phyloP scores from a whole-genome alignment of 371 early-diverging fungal species.

The Saksenaea oblongispora region DNA sequence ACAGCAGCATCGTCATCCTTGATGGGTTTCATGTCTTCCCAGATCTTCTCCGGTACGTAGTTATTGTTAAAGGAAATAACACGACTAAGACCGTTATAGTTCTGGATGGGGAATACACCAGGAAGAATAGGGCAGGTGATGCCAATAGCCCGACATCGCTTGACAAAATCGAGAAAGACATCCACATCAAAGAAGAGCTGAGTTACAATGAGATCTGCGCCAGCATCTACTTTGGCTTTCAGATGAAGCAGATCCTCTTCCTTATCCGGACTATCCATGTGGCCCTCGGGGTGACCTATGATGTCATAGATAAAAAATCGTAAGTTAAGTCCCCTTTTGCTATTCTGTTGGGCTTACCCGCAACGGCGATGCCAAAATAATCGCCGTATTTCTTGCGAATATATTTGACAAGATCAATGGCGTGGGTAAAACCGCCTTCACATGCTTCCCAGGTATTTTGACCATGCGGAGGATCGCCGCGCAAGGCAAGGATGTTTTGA shows the following conservation, averaged over 20 bases:
- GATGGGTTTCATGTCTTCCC: conserved; percentile 86
- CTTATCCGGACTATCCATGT: conserved; percentile 69
- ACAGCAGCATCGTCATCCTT: conserved; percentile 96
- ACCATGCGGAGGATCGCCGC: conserved; percentile 94
- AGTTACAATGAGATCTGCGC: conserved; percentile 91
- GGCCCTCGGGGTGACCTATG: conserved; percentile 87
- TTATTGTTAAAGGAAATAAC: conserved; percentile 88
- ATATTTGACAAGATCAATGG: conserved; percentile 85
- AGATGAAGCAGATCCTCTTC: conserved; percentile 78
- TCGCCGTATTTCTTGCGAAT: conserved; percentile 90
- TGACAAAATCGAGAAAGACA: conserved; percentile 78
- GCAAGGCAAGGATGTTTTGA: conserved; percentile 94
- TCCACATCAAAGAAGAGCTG: conserved; percentile 95
- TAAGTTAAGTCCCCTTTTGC: neutral
- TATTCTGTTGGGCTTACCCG: conserved; percentile 51
- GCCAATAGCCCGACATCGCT: conserved; percentile 73
- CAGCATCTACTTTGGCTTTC: conserved; percentile 89
- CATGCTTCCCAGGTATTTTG: conserved; percentile 75
- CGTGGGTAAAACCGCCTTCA: conserved; percentile 84
- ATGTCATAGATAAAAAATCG: neutral
- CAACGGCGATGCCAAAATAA: conserved; percentile 94
- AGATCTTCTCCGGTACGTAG: conserved; percentile 80
- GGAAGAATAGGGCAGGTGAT: conserved; percentile 90
- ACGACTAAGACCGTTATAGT: conserved; percentile 80
- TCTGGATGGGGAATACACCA: conserved; percentile 95